Conservation (phyloP, 2,329 filamentous ascomycete genomes). For the Aspergillus neotritici region DNA sequence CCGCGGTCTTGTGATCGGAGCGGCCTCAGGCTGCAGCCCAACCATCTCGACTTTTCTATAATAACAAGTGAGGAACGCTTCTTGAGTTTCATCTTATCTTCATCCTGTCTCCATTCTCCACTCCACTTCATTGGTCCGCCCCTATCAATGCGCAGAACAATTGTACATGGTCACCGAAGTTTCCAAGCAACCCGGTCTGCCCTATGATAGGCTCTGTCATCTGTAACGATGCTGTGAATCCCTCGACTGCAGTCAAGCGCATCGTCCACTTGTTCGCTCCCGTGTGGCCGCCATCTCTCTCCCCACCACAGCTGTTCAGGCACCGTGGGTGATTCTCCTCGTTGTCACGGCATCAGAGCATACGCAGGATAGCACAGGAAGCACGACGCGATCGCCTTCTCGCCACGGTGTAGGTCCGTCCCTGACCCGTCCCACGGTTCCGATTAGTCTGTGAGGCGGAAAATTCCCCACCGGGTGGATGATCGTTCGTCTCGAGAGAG, state of each 20-base stretch:
- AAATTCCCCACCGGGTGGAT: too few species aligned
- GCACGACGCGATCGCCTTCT: background rate
- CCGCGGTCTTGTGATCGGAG: slow-evolving; percentile 7
- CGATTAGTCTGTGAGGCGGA: too few species aligned
- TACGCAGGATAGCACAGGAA: too few species aligned
- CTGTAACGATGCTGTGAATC: slow-evolving; percentile 8
- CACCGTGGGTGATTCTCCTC: background rate
- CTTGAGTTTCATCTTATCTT: too few species aligned
- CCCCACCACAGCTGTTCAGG: background rate
- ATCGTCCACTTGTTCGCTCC: slow-evolving; percentile 16
- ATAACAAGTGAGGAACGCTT: too few species aligned
- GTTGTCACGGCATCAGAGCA: too few species aligned
- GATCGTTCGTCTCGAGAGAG: too few species aligned
- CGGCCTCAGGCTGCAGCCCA: slow-evolving; percentile 2
- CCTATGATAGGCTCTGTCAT: background rate
- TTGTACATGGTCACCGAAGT: too few species aligned
- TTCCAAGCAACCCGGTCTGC: background rate
- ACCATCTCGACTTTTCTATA: too few species aligned
- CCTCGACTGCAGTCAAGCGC: slow-evolving; percentile 11
- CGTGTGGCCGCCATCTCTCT: slow-evolving; percentile 11
- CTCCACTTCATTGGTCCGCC: background rate
- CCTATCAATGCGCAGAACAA: background rate
- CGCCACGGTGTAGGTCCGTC: background rate
- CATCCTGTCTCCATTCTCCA: too few species aligned
- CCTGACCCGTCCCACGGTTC: too few species aligned